Percentiles rank a stretch among this genome's conserved stretches.
phyloP scores from a whole-genome alignment of 2,329 filamentous ascomycete species.

The Xylaria sp. region DNA sequence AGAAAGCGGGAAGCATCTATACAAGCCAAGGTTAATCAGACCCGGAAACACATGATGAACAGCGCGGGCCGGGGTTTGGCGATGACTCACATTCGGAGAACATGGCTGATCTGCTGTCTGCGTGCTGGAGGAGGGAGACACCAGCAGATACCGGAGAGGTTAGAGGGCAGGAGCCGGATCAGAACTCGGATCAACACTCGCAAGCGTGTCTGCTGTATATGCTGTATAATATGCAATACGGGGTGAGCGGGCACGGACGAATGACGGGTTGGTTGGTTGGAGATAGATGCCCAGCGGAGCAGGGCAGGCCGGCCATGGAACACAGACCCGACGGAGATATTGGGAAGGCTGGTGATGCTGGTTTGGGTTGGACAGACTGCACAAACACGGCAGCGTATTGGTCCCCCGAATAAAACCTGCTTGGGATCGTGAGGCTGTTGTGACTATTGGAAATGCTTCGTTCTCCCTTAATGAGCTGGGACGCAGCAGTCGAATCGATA shows the following conservation, averaged over 20 bases:
- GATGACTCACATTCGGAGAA: conserved; percentile 79
- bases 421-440: background rate
- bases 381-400: background rate
- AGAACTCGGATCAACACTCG: conserved; percentile 5
- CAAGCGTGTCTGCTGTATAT: background rate
- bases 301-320: conserved; percentile 11
- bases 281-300: conserved; percentile 12
- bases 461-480: background rate
- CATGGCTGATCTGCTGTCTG: conserved; percentile 43
- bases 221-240: conserved; percentile 7
- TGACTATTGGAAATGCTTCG: conserved; percentile 4
- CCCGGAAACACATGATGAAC: conserved; percentile 2
- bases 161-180: conserved; percentile 18
- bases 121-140: conserved; percentile 30
- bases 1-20: conserved; percentile 94
- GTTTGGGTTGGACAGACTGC: background rate
- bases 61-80: background rate
- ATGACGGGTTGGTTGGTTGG: conserved; percentile 7
- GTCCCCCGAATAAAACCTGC: background rate
- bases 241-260: conserved; percentile 6
- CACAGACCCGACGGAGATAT: background rate
- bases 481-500: background rate
- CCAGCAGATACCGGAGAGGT: conserved; percentile 21
- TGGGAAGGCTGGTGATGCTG: background rate
- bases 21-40: conserved; percentile 22